A percentile compares a stretch with the other conserved stretches of the same genome.
phyloP scores from a whole-genome alignment of 2,329 filamentous ascomycete species.

The Cladosporium halotolerans region DNA sequence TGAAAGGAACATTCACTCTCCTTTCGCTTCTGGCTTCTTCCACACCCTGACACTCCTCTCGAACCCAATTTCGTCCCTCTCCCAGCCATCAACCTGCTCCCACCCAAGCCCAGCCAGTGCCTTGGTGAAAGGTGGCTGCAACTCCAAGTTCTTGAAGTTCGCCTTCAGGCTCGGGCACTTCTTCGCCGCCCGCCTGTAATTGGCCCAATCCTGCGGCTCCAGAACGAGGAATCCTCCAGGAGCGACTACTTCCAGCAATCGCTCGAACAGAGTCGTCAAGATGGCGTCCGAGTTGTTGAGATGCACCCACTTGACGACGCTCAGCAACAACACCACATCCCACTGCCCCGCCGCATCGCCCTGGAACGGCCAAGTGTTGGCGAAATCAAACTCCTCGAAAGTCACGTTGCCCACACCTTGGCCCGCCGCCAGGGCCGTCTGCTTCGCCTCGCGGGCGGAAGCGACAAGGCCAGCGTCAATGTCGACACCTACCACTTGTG shows the following conservation, averaged over 20 bases:
- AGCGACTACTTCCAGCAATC: conserved; percentile 1
- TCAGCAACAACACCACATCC: conserved; percentile 4
- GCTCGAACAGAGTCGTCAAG: not conserved
- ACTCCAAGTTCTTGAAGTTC: conserved; percentile 4
- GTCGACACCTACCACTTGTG: conserved; percentile 5
- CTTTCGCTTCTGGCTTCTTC: not conserved
- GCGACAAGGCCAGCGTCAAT: not conserved
- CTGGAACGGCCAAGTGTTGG: conserved; percentile 8
- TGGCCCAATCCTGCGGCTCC: conserved; percentile 7
- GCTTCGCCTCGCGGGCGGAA: conserved; percentile 3
- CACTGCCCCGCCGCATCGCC: not conserved
- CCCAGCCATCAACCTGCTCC: conserved; percentile 9
- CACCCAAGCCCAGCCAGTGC: not conserved
- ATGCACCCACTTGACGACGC: conserved; percentile 9
- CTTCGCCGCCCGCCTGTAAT: conserved; percentile 5
- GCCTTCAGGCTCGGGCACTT: conserved; percentile 5
- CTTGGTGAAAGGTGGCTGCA: conserved; percentile 2
- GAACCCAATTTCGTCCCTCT: conserved; percentile 10
- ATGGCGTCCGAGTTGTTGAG: conserved; percentile 7
- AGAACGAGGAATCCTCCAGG: conserved; percentile 4
- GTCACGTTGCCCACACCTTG: not conserved
- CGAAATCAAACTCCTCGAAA: conserved; percentile 10
- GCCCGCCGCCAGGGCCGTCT: not conserved
- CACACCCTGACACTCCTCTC: conserved; percentile 7
- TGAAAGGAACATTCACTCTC: not conserved